Evolutionary conservation across 202 grass and related monocot genomes (phyloP), one percentile per base, ranked within the genome.

Genomic region (Saccharum hybrid): DNA sequence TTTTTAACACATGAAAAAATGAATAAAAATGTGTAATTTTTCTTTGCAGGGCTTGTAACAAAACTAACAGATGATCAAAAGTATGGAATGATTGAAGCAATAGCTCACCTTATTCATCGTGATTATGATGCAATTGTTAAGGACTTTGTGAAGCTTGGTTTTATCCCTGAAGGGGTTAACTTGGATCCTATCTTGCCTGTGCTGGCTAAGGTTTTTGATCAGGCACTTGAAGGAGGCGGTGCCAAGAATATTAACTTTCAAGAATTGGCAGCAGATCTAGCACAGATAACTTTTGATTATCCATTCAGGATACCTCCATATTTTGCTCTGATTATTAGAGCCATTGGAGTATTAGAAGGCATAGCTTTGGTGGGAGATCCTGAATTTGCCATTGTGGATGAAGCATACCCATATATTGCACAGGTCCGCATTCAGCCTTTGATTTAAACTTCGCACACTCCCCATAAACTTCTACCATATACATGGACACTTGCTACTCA

Each of bases 181-280:
- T 90, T 98, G 75, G 85, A 89, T 19, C 96, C 96, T 49, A 98
- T 98, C 68, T 85, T 98, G 78, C 93, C 96, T 79, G 96, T 98
- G 23, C 83, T 98, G 54, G 91, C 93, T 37, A 98, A 95, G 79
- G 95, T 98, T 86, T 98, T 98, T 90, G 96, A 98, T 86, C 96
- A 96, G 77, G 96, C 96, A 66, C 93, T 98, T 62, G 96, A 95
- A 92, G 96, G 96, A 88, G 96, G 96, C 8, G 96, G 96, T 41
- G 96, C 96, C 42, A 98, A 98, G 85, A 98, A 96, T 78, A 92
- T 98, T 66, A 98, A 98, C 86, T 98, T 98, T 81, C 96, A 98
- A 68, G 96, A 98, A 84, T 79, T 98, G 42, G 96, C 96, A 76
- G 94, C 91, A 7, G 96, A 98, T 94, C 84, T 98, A 75, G 96